Evolutionary conservation across 2,329 filamentous ascomycete genomes (phyloP).

Genomic region (Diplodia seriata): DNA sequence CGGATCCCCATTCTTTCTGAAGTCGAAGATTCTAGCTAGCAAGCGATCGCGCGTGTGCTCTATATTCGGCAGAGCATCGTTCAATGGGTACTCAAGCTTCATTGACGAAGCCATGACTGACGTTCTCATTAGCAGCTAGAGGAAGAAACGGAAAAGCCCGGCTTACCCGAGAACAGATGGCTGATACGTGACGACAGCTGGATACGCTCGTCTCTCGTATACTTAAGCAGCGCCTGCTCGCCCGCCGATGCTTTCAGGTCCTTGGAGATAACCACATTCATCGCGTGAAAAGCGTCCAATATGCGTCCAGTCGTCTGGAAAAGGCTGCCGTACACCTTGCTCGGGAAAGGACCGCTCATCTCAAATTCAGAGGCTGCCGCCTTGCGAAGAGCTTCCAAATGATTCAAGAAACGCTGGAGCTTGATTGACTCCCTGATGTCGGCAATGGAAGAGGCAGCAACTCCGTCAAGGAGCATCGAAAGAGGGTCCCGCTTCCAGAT

Average conservation of each 20-base stretch:
- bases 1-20: slow-evolving; percentile 71
- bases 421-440: slow-evolving; percentile 86
- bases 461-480: slow-evolving; percentile 65
- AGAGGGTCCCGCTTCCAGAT: slow-evolving; percentile 96
- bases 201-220: slow-evolving; percentile 78
- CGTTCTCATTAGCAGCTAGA: background rate
- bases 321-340: slow-evolving; percentile 73
- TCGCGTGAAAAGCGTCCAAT: slow-evolving; percentile 92
- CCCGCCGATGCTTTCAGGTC: slow-evolving; percentile 77
- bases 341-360: slow-evolving; percentile 84
- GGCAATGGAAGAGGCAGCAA: slow-evolving; percentile 69
- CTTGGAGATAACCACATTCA: slow-evolving; percentile 90
- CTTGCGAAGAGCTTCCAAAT: slow-evolving; percentile 74
- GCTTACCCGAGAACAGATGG: slow-evolving; percentile 73
- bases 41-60: slow-evolving; percentile 80
- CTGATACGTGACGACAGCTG: slow-evolving; percentile 88
- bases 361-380: slow-evolving; percentile 87
- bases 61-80: slow-evolving; percentile 85
- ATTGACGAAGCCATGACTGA: slow-evolving; percentile 86
- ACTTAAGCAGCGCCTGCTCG: slow-evolving; percentile 79
- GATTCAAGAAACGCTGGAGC: slow-evolving; percentile 78
- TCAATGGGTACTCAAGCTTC: slow-evolving; percentile 92
- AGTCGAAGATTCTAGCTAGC: slow-evolving; percentile 86
- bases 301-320: slow-evolving; percentile 82
- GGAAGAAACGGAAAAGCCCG: slow-evolving; percentile 33